Evolutionary conservation across 768 basidiomycete species (phyloP).

Genomic region (Phaffia tasmanica): DNA sequence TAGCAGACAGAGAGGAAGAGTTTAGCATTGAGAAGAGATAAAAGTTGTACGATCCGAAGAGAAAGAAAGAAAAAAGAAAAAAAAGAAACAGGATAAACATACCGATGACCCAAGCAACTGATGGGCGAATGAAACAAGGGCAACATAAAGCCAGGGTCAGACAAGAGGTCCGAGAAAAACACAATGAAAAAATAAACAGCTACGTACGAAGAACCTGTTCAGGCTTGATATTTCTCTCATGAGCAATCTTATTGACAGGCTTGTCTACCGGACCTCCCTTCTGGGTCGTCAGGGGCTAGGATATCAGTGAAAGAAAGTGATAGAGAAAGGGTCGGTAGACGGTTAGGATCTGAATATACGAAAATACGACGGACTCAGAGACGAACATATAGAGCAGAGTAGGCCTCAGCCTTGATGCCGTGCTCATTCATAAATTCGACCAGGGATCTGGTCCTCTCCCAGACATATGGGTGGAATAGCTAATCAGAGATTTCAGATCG

Average conservation of each 20-base stretch:
- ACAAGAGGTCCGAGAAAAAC: neutral
- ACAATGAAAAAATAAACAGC: neutral
- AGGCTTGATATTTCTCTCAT: slow-evolving; percentile 47
- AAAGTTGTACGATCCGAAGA: slow-evolving; percentile 33
- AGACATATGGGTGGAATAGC: slow-evolving; percentile 60
- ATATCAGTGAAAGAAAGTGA: too few species aligned
- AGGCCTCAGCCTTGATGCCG: slow-evolving; percentile 56
- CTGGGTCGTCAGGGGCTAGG: slow-evolving; percentile 50
- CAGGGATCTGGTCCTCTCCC: slow-evolving; percentile 49
- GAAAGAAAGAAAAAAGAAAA: neutral
- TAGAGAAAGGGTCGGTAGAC: too few species aligned
- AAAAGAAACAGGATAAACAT: neutral
- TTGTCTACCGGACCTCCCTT: slow-evolving; percentile 58
- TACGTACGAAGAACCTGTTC: slow-evolving; percentile 48
- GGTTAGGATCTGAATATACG: too few species aligned
- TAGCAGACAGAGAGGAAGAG: too few species aligned
- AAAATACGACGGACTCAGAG: slow-evolving; percentile 24
- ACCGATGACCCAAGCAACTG: neutral
- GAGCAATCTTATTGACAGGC: slow-evolving; percentile 47
- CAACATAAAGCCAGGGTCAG: neutral
- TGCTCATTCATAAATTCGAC: slow-evolving; percentile 49
- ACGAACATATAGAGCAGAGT: slow-evolving; percentile 52
- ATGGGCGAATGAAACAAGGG: neutral
- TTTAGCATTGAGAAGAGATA: slow-evolving; percentile 48
- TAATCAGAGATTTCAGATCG: slow-evolving; percentile 30